These are phyloP conservation scores for Leccinum fibrillosum DNA, from an alignment of 768 basidiomycete genomes.

Conservation along the genomic window DNA sequence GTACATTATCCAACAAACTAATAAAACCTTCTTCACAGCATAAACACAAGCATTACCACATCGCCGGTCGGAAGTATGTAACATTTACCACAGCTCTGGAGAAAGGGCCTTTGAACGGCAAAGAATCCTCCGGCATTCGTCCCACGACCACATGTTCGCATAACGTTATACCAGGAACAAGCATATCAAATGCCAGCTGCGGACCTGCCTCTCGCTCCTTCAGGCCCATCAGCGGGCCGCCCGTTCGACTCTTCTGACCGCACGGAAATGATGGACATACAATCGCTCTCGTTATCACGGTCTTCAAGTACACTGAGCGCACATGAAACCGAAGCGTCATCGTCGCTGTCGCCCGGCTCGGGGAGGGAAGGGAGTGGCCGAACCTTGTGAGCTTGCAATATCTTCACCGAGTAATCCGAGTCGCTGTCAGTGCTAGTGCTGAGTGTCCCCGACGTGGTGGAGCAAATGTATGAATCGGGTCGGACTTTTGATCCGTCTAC, in stretches of 20 bases:
- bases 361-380: slow-evolving; percentile 11
- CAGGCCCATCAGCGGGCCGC: background rate
- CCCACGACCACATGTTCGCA: background rate
- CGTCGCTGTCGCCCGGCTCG: background rate
- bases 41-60: background rate
- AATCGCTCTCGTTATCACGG: slow-evolving; percentile 4
- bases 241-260: slow-evolving; percentile 38
- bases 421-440: slow-evolving; percentile 1
- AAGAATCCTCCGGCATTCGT: background rate
- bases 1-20: background rate
- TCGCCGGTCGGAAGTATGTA: background rate
- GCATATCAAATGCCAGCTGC: background rate
- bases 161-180: background rate
- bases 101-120: background rate
- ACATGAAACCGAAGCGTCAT: background rate
- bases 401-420: slow-evolving; percentile 5
- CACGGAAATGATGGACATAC: slow-evolving; percentile 16
- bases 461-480: background rate
- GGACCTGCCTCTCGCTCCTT: slow-evolving; percentile 3
- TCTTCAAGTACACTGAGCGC: background rate
- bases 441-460: background rate
- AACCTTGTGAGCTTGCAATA: background rate
- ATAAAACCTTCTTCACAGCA: background rate
- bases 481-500: background rate
- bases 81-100: background rate